phyloP scores from a whole-genome alignment of 371 early-diverging fungal genomes.

The Basidiobolus meristosporus region DNA sequence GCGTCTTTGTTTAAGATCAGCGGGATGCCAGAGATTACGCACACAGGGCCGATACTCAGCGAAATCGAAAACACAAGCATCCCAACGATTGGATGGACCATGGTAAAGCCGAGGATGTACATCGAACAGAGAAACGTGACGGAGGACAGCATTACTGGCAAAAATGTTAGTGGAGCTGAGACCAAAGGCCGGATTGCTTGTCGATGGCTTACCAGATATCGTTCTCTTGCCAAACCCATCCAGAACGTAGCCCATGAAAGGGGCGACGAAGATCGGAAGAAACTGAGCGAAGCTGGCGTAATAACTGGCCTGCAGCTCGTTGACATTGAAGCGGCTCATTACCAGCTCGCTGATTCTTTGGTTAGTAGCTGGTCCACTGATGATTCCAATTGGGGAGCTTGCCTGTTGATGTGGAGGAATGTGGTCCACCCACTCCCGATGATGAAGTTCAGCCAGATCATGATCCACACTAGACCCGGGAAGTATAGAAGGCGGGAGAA shows the following conservation, averaged over 20 bases:
- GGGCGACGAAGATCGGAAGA: constrained; percentile 41
- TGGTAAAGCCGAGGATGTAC: not conserved
- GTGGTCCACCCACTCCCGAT: constrained; percentile 54
- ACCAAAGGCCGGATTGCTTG: not conserved
- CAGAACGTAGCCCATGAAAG: constrained; percentile 36
- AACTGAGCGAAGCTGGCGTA: constrained; percentile 42
- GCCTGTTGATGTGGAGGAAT: constrained; percentile 48
- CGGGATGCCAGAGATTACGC: constrained; percentile 39
- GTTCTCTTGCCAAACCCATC: constrained; percentile 39
- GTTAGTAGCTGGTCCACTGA: constrained; percentile 1
- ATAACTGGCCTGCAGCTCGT: constrained; percentile 31
- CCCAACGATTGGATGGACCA: constrained; percentile 21
- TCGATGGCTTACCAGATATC: constrained; percentile 18
- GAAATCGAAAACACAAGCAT: constrained; percentile 38
- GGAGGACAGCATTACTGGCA: not conserved
- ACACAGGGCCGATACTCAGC: constrained; percentile 42
- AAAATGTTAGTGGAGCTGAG: not conserved
- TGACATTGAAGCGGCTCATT: constrained; percentile 29
- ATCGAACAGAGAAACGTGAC: not conserved
- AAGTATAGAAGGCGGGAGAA: constrained; percentile 28
- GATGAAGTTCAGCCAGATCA: constrained; percentile 31
- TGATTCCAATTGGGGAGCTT: not conserved
- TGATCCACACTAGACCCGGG: constrained; percentile 42
- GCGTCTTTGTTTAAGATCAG: constrained; percentile 28
- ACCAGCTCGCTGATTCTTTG: constrained; percentile 27